These are phyloP conservation scores for Nitzschia palea DNA, from an alignment of 108 stramenopile genomes.

Conservation along the genomic window DNA sequence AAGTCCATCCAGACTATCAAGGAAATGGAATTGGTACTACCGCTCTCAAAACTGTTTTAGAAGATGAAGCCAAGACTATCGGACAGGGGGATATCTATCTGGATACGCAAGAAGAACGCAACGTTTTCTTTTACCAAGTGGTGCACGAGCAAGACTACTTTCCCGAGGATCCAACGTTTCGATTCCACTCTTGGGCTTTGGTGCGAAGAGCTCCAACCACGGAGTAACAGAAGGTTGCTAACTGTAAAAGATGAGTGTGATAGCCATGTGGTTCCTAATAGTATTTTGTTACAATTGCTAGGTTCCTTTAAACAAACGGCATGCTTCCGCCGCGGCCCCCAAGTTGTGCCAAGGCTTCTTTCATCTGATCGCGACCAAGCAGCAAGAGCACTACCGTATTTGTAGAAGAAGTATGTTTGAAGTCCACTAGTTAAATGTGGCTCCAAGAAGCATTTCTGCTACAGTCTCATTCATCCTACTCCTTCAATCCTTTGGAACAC, in stretches of 20 bases:
- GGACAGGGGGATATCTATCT: neutral
- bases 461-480: constrained; percentile 10
- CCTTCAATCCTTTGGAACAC: too few relatives aligned
- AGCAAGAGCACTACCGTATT: too few relatives aligned
- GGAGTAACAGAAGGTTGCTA: neutral
- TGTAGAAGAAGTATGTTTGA: neutral
- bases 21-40: constrained; percentile 22
- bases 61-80: neutral
- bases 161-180: neutral
- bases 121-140: constrained; percentile 24
- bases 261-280: neutral
- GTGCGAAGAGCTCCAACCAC: neutral
- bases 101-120: constrained; percentile 21
- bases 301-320: neutral
- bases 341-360: neutral
- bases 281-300: neutral
- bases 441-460: constrained; percentile 7
- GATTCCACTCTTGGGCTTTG: constrained; percentile 11
- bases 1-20: constrained; percentile 20
- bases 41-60: constrained; percentile 1
- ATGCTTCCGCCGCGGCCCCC: neutral
- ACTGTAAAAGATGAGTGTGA: neutral
- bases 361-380: neutral
- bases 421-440: neutral
- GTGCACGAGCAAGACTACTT: neutral